Base-by-base conservation (phyloP, 2,329 filamentous ascomycete species). In the Scleromitrula shiraiana region DNA sequence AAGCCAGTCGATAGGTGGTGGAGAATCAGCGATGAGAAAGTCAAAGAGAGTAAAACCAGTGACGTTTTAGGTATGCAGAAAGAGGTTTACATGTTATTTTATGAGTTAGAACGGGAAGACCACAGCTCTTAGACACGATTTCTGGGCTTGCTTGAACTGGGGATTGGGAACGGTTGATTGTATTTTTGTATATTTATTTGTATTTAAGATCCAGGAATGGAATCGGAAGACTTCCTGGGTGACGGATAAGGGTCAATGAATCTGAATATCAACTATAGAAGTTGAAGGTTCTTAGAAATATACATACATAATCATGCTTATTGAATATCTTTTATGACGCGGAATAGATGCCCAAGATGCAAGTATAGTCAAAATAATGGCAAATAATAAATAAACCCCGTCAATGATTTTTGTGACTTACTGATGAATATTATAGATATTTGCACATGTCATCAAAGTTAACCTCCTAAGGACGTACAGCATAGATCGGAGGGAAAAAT, bases 21-120 rank as follows among this genome's bases (percentile, higher is more conserved):
- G 93, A 81, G 93, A 29, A 95, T 98, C 56, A 96, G 90, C 56
- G 93, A 98, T 64, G 93, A 98, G 56, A 95, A 94, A 67, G 80
- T 97, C 60, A 93, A 91, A 63, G 91, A 97, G 67, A 85, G 88
- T 56, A 95, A 90, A 71, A 97, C 90, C 5, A 80, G 76, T 46
- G 93, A 98, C 58, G 88, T 98, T 6, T 67, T 98, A 50, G 80
- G 82, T 7, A 95, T 96, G 89, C 89, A 96, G 68, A 84, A 83
- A 60, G 93, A 98, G 67, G 91, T 97, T 0, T 98, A 98, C 65
- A 70, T 98, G 63, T 68, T 98, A 43, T 98, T 98, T 66, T 98
- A 98, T 67, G 91, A 97, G 71, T 70, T 95, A 59, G 85, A 64
- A 17, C 58, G 53, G 36, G 54, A 55, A 29, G 55, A 55, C 1